phyloP scores from a whole-genome alignment of 345 rosid genomes.

The Trapa bicornis region DNA sequence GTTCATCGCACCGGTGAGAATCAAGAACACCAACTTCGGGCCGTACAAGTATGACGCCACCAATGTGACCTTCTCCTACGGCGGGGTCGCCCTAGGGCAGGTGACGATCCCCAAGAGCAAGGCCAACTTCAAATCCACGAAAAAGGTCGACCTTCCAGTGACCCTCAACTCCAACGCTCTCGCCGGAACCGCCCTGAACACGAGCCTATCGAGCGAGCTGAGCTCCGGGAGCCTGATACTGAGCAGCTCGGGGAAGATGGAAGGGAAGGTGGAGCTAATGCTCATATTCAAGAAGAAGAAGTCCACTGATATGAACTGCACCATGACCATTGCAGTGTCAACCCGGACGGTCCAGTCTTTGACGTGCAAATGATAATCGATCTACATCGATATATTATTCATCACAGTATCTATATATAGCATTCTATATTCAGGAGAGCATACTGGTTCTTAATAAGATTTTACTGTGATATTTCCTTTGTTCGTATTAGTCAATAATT shows the following conservation, averaged over 20 bases:
- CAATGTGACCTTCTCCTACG: constrained; percentile 6
- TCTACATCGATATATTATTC: background rate
- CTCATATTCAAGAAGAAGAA: constrained; percentile 18
- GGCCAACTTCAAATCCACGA: constrained; percentile 16
- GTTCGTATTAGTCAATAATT: too few species aligned
- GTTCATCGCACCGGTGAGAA: constrained; percentile 8
- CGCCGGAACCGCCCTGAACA: background rate
- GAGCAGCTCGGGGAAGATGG: constrained; percentile 9
- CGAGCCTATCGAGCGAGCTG: constrained; percentile 6
- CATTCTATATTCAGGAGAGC: background rate
- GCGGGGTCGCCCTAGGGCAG: constrained; percentile 3
- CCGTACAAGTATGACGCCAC: constrained; percentile 17
- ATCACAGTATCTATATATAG: background rate
- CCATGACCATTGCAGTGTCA: constrained; percentile 4
- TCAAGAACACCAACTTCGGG: constrained; percentile 17
- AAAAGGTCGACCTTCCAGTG: constrained; percentile 8
- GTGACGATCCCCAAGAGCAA: constrained; percentile 7
- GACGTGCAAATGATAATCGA: constrained; percentile 2
- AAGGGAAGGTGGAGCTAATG: constrained; percentile 14
- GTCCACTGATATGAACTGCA: constrained; percentile 14
- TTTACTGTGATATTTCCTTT: too few species aligned
- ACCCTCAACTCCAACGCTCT: background rate
- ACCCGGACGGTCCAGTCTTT: constrained; percentile 5
- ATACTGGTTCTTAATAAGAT: background rate
- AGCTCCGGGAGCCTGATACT: background rate